Evolutionary conservation across 2,329 filamentous ascomycete species (phyloP).

Genomic region (Colletotrichum sp.): DNA sequence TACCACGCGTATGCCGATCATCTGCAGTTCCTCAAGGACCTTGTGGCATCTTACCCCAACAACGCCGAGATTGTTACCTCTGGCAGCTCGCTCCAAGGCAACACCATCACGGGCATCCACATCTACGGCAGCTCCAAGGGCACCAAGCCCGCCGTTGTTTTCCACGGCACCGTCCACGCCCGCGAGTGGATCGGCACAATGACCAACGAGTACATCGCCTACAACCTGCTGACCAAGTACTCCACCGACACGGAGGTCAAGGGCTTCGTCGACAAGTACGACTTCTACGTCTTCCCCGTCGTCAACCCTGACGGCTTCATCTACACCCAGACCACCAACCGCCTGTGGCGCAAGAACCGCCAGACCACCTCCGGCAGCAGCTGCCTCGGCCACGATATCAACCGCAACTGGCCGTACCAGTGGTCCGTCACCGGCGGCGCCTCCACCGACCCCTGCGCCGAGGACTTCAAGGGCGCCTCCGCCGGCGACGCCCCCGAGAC

Average conservation of each 20-base stretch:
- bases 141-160: slow-evolving; percentile 47
- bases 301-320: slow-evolving; percentile 63
- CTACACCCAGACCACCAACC: slow-evolving; percentile 55
- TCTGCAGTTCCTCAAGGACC: slow-evolving; percentile 41
- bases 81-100: slow-evolving; percentile 44
- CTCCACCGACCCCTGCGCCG: slow-evolving; percentile 47
- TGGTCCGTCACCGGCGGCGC: slow-evolving; percentile 49
- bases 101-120: slow-evolving; percentile 61
- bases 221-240: slow-evolving; percentile 45
- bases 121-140: slow-evolving; percentile 46
- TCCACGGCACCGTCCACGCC: slow-evolving; percentile 56
- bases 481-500: slow-evolving; percentile 49
- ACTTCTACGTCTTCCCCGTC: slow-evolving; percentile 63
- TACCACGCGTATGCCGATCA: slow-evolving; percentile 53
- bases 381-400: slow-evolving; percentile 52
- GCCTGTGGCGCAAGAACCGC: slow-evolving; percentile 60
- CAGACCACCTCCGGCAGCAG: slow-evolving; percentile 34
- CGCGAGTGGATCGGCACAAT: slow-evolving; percentile 54
- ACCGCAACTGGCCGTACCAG: slow-evolving; percentile 56
- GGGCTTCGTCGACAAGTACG: slow-evolving; percentile 57
- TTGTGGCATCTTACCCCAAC: slow-evolving; percentile 38
- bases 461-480: slow-evolving; percentile 43
- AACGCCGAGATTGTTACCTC: slow-evolving; percentile 46
- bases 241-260: slow-evolving; percentile 31
- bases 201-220: slow-evolving; percentile 51